Evolutionary conservation across 768 basidiomycete genomes (phyloP).

Genomic region (Zangia roseola): DNA sequence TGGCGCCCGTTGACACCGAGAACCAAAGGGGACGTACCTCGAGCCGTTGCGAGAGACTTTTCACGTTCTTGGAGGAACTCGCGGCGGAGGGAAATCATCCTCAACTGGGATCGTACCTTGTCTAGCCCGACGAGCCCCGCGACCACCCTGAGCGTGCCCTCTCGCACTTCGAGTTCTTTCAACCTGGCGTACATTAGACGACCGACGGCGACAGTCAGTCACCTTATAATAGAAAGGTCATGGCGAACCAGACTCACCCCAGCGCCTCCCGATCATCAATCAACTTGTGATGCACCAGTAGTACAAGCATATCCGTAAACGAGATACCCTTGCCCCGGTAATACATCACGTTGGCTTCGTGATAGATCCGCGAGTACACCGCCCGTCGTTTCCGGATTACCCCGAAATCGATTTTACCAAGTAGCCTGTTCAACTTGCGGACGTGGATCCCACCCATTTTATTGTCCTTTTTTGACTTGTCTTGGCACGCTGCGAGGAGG

Average conservation of each 20-base stretch:
- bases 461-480: conserved; percentile 33
- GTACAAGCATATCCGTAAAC: conserved; percentile 84
- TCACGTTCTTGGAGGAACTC: conserved; percentile 56
- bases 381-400: conserved; percentile 64
- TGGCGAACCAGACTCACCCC: conserved; percentile 52
- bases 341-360: conserved; percentile 80
- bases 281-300: conserved; percentile 89
- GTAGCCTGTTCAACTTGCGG: conserved; percentile 51
- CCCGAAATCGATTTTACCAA: conserved; percentile 64
- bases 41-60: conserved; percentile 33
- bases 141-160: conserved; percentile 76
- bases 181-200: conserved; percentile 44
- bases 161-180: conserved; percentile 75
- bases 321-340: conserved; percentile 79
- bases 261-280: conserved; percentile 88
- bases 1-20: too few species aligned
- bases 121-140: conserved; percentile 84
- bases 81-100: conserved; percentile 69
- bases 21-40: too few species aligned
- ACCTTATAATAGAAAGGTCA: not conserved
- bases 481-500: conserved; percentile 53
- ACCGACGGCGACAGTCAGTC: not conserved
- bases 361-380: conserved; percentile 74
- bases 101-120: conserved; percentile 76
- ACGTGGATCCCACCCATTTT: conserved; percentile 60